phyloP scores from a whole-genome alignment of 805 yeast species.

The Teunomyces kruisii region DNA sequence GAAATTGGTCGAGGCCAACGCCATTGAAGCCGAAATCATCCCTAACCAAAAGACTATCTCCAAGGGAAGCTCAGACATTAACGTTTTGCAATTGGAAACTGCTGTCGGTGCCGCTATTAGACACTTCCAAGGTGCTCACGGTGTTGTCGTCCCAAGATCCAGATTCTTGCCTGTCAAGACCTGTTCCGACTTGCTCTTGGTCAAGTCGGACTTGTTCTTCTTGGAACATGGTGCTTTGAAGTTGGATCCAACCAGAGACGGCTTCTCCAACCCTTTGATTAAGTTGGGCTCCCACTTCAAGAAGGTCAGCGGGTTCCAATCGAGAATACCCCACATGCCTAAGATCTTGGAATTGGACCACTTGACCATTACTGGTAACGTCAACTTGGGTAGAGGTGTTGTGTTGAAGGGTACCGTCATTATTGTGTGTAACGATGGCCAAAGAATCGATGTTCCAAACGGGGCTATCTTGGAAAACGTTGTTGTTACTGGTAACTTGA shows the following conservation, averaged over 20 bases:
- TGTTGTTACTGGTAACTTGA: conserved; percentile 94
- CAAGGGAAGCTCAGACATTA: conserved; percentile 72
- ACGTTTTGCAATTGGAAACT: conserved; percentile 93
- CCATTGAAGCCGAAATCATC: conserved; percentile 87
- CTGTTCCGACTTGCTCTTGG: conserved; percentile 89
- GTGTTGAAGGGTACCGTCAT: conserved; percentile 96
- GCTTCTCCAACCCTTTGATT: conserved; percentile 89
- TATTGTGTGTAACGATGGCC: conserved; percentile 95
- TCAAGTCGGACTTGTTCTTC: conserved; percentile 90
- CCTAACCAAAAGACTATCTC: conserved; percentile 88
- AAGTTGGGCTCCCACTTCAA: conserved; percentile 96
- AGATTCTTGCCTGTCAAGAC: conserved; percentile 98
- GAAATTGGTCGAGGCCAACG: conserved; percentile 81
- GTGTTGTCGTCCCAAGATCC: conserved; percentile 97
- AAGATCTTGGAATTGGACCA: conserved; percentile 95
- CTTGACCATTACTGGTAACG: conserved; percentile 96
- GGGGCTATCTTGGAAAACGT: conserved; percentile 94
- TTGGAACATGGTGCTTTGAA: conserved; percentile 89
- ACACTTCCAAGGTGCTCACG: conserved; percentile 92
- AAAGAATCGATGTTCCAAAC: conserved; percentile 94
- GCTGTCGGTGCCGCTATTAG: conserved; percentile 99
- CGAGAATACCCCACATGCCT: conserved; percentile 93
- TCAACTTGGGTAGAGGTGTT: conserved; percentile 83
- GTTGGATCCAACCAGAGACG: conserved; percentile 81
- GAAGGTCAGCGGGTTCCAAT: conserved; percentile 88